phyloP scores from a whole-genome alignment of 176 grass and related monocot species.

The Rhynchospora pubera region DNA sequence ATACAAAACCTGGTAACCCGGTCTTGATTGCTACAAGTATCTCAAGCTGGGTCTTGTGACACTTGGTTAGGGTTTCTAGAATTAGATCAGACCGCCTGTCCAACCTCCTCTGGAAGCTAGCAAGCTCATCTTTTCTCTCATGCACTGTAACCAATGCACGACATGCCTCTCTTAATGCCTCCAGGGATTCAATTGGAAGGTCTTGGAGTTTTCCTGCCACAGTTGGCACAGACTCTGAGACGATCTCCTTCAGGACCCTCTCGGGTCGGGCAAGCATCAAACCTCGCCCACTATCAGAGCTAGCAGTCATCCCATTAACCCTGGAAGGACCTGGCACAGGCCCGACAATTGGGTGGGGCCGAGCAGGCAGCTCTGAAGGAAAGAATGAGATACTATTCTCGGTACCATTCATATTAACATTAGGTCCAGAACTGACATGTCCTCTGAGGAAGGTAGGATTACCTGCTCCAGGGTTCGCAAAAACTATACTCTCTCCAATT shows the following conservation, averaged over 20 bases:
- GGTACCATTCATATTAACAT: background rate
- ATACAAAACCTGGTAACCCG: slow-evolving; percentile 42
- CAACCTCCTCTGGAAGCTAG: slow-evolving; percentile 64
- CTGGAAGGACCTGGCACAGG: slow-evolving; percentile 18
- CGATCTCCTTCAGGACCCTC: slow-evolving; percentile 54
- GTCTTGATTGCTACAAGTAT: slow-evolving; percentile 83
- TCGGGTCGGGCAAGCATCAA: slow-evolving; percentile 38
- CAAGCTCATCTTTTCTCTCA: slow-evolving; percentile 70
- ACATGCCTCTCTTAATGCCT: slow-evolving; percentile 48
- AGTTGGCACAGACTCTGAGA: slow-evolving; percentile 43
- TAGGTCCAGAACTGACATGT: slow-evolving; percentile 1
- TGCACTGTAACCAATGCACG: slow-evolving; percentile 46
- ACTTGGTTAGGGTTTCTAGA: slow-evolving; percentile 41
- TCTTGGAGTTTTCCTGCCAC: slow-evolving; percentile 70
- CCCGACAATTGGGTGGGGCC: slow-evolving; percentile 16
- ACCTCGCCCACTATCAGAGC: slow-evolving; percentile 53
- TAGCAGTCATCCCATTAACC: slow-evolving; percentile 33
- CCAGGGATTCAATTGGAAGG: slow-evolving; percentile 46
- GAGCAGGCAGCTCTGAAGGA: slow-evolving; percentile 70
- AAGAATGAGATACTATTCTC: slow-evolving; percentile 61
- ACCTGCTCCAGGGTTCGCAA: slow-evolving; percentile 36
- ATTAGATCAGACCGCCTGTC: slow-evolving; percentile 68
- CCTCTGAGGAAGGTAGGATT: slow-evolving; percentile 14
- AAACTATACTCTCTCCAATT: slow-evolving; percentile 86
- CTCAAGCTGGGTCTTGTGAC: slow-evolving; percentile 75